These are phyloP conservation scores for Colletotrichum coccodes DNA, from an alignment of 2,329 filamentous ascomycete species.

Conservation along the genomic window DNA sequence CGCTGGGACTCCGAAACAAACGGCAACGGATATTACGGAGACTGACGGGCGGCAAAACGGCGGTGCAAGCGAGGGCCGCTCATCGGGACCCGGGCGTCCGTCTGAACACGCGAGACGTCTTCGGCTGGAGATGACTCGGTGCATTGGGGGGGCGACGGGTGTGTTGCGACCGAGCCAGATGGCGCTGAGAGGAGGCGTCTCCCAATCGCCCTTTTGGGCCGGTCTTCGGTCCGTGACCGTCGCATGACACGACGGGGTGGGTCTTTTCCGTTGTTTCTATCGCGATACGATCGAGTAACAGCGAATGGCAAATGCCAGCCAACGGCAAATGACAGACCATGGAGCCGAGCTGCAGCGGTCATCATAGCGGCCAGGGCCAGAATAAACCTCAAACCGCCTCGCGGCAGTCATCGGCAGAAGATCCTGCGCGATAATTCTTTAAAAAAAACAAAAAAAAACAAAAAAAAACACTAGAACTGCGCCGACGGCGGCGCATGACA, in stretches of 20 bases:
- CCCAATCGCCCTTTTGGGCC: neutral
- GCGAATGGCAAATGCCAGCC: neutral
- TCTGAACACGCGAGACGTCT: neutral
- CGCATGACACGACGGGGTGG: neutral
- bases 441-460: neutral
- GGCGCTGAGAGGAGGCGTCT: neutral
- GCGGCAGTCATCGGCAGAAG: neutral
- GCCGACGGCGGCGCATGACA: neutral
- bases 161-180: neutral
- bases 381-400: neutral
- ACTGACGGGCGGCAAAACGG: neutral
- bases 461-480: neutral
- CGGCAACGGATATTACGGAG: neutral
- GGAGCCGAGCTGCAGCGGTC: neutral
- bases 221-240: neutral
- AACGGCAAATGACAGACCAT: neutral
- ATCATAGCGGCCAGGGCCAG: neutral
- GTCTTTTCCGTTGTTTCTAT: neutral
- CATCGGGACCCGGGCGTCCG: constrained; percentile 4
- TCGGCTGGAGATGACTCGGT: constrained; percentile 11
- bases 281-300: constrained; percentile 24
- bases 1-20: neutral
- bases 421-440: neutral
- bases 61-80: neutral
- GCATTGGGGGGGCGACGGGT: neutral